Conservation (phyloP, 768 basidiomycete genomes). For the Russula brevipes region DNA sequence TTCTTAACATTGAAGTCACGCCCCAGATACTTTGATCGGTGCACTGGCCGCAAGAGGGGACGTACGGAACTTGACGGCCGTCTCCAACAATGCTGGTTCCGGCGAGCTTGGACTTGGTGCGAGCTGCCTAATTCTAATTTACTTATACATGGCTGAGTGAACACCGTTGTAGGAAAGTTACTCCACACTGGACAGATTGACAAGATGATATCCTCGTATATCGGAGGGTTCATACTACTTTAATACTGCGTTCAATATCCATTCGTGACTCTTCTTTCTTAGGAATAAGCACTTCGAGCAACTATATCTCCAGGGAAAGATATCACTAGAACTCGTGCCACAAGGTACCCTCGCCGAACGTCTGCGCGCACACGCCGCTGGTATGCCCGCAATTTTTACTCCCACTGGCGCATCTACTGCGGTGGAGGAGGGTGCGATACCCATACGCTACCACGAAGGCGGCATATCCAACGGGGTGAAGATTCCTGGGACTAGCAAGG, state of each 20-base stretch:
- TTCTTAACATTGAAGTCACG: not conserved
- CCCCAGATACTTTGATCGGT: conserved; percentile 70
- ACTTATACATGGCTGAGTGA: not conserved
- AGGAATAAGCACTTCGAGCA: conserved; percentile 86
- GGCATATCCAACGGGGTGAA: conserved; percentile 67
- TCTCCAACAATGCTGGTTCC: conserved; percentile 84
- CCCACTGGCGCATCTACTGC: conserved; percentile 86
- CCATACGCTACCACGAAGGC: conserved; percentile 71
- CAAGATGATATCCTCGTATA: conserved; percentile 86
- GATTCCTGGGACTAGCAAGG: conserved; percentile 70
- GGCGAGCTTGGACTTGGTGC: conserved; percentile 58
- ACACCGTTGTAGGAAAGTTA: conserved; percentile 51
- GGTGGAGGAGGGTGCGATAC: conserved; percentile 73
- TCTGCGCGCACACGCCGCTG: conserved; percentile 82
- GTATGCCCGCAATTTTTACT: conserved; percentile 91
- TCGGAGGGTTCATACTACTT: conserved; percentile 58
- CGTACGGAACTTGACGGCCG: conserved; percentile 68
- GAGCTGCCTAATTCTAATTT: not conserved
- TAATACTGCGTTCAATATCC: not conserved
- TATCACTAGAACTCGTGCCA: conserved; percentile 83
- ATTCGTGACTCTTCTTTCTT: conserved; percentile 7
- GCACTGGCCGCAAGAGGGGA: conserved; percentile 73
- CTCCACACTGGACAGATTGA: conserved; percentile 68
- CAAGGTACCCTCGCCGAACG: conserved; percentile 90
- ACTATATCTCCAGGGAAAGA: conserved; percentile 72